Base-by-base conservation (phyloP, 202 grass and related monocot species). In the Schoenoplectus triqueter region DNA sequence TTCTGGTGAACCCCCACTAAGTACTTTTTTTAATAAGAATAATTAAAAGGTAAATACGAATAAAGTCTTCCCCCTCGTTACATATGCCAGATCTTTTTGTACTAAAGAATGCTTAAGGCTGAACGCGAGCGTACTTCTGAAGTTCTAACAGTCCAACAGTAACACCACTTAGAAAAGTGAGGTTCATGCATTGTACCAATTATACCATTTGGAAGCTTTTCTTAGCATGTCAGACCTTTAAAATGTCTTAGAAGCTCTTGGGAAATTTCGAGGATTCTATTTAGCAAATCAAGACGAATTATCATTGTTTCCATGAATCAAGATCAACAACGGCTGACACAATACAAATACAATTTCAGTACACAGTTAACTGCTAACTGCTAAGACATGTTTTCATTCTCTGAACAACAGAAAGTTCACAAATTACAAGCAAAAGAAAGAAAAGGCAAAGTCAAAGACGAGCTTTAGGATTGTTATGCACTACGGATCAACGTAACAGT, bases 401-500 rank as follows among this genome's bases (percentile, higher is more conserved):
- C 45, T 74, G 2, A 52, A 74, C 18, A 74, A 51, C 14, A 44
- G 10, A 4, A 54, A 74, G 71, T 72, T 56, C 55, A 78, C 74
- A 78, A 60, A 78, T 78, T 14, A 78, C 2, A n/a, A 42, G 52
- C 10, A 4, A 41, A 77, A 59, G 5, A 41, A 41, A 77, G 18
- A 52, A 4, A 78, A 78, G 22, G 2, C 22, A 57, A 31, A 60
- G 14, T 31, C 74, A 78, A 60, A 42, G 1, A 61, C 74, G 20
- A 44, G 73, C 11, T 78, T 78, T 14, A 7, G 60, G 41, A 68
- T 61, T 45, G 2, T 42, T 42, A 59, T 18, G 54, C 51, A 61
- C 22, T 83, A 83, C 31, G 81, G 81, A 18, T 94, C 88, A 13
- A 94, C 92, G 74, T 86, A 20, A 88, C 95, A 94, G 56, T 63